Evolutionary conservation across 148 eudicot species (phyloP).

Genomic region (Selenicereus undatus): DNA sequence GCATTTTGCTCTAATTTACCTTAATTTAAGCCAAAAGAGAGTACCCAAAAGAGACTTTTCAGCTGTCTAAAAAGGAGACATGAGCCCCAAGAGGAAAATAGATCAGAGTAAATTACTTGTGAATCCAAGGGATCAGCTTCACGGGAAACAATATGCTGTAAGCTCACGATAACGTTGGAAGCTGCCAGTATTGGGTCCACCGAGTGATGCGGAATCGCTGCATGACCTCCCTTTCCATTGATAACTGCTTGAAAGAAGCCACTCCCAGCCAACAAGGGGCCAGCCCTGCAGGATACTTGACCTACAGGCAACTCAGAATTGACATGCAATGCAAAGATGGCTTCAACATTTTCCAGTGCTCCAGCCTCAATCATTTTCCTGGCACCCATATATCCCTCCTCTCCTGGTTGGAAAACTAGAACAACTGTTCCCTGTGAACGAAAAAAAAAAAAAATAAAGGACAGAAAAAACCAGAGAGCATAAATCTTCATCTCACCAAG

Average conservation of each 20-base stretch:
- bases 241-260: slow-evolving; percentile 69
- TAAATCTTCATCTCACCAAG: neutral
- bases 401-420: slow-evolving; percentile 85
- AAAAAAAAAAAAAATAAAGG: neutral
- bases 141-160: slow-evolving; percentile 80
- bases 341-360: slow-evolving; percentile 63
- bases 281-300: slow-evolving; percentile 49
- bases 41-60: neutral
- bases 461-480: neutral
- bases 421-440: slow-evolving; percentile 60
- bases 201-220: slow-evolving; percentile 72
- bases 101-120: slow-evolving; percentile 35
- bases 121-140: slow-evolving; percentile 91
- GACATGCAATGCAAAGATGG: slow-evolving; percentile 69
- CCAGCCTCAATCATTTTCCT: slow-evolving; percentile 67
- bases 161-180: slow-evolving; percentile 59
- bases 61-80: neutral
- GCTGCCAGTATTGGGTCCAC: slow-evolving; percentile 81
- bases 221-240: slow-evolving; percentile 86
- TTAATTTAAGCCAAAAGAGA: too few species aligned
- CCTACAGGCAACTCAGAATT: slow-evolving; percentile 45
- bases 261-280: slow-evolving; percentile 63
- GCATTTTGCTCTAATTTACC: too few species aligned
- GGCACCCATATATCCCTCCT: slow-evolving; percentile 78
- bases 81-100: neutral